Evolutionary conservation across 345 rosid genomes (phyloP).

Genomic region (Heritiera fomes): DNA sequence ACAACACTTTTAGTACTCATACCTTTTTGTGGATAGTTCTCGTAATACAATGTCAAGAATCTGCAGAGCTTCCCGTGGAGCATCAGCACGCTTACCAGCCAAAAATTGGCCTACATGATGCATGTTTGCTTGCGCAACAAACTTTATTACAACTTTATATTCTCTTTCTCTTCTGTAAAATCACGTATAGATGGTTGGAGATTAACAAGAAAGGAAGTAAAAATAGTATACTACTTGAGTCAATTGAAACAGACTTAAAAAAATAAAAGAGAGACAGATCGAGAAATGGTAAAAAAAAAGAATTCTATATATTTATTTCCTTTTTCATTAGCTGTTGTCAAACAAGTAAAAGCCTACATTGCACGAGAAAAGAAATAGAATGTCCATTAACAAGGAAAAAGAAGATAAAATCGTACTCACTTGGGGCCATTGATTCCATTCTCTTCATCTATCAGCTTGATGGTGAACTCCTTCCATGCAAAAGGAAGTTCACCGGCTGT

Average conservation of each 20-base stretch:
- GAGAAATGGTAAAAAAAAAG: neutral
- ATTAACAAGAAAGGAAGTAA: constrained; percentile 2
- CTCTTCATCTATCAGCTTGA: constrained; percentile 80
- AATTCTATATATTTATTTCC: neutral
- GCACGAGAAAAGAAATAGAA: constrained; percentile 10
- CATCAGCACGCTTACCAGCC: constrained; percentile 89
- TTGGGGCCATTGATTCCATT: constrained; percentile 80
- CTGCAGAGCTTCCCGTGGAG: constrained; percentile 88
- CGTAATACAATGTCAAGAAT: constrained; percentile 88
- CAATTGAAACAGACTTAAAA: neutral
- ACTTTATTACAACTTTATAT: constrained; percentile 80
- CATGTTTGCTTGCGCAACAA: constrained; percentile 83
- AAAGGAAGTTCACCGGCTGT: constrained; percentile 98
- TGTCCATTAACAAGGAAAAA: neutral
- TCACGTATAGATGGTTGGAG: constrained; percentile 7
- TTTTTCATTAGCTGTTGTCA: constrained; percentile 8
- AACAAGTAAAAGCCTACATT: constrained; percentile 7
- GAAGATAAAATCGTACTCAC: constrained; percentile 39
- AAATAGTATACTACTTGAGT: neutral
- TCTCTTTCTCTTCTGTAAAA: constrained; percentile 72
- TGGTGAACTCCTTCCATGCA: constrained; percentile 74
- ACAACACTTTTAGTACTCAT: neutral
- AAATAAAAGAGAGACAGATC: neutral
- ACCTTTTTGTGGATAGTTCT: constrained; percentile 83
- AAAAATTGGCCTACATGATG: constrained; percentile 85